These are phyloP conservation scores for Mesembryanthemum crystallinum DNA, from an alignment of 148 eudicot species.

Conservation along the genomic window DNA sequence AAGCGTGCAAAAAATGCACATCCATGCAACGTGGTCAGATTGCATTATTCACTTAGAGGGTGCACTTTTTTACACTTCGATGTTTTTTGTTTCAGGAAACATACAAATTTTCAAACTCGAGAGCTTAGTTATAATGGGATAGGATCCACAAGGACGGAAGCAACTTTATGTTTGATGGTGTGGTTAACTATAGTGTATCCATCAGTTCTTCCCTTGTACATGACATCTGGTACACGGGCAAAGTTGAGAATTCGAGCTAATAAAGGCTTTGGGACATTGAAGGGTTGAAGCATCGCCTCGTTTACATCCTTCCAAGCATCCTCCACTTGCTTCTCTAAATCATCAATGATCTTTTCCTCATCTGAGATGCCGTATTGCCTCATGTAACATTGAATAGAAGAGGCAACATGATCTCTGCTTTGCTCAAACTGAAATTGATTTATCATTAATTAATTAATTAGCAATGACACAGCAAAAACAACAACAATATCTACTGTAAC, in stretches of 20 bases:
- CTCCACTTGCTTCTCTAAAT: not conserved
- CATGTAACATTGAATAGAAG: not conserved
- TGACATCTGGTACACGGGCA: not conserved
- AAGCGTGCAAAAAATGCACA: no score
- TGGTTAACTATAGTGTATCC: not conserved
- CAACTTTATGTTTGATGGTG: not conserved
- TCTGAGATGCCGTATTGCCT: not conserved
- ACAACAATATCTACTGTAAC: no score
- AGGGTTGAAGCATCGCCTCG: not conserved
- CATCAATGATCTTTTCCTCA: not conserved
- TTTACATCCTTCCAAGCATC: slow-evolving; percentile 9
- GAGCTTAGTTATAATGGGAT: slow-evolving; percentile 3
- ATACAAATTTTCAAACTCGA: no score
- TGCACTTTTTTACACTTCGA: no score
- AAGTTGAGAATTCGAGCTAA: not conserved
- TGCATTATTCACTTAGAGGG: no score
- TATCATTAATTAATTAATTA: no score
- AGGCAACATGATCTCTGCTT: slow-evolving; percentile 4
- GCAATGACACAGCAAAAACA: no score
- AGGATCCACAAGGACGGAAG: not conserved
- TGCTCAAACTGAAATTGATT: slow-evolving; percentile 7
- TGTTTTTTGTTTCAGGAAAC: no score
- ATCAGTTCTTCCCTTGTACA: slow-evolving; percentile 4
- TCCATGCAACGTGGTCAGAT: no score
- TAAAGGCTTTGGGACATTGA: not conserved